Evolutionary conservation across 768 basidiomycete genomes (phyloP).

Genomic region (Podaxis sp.): DNA sequence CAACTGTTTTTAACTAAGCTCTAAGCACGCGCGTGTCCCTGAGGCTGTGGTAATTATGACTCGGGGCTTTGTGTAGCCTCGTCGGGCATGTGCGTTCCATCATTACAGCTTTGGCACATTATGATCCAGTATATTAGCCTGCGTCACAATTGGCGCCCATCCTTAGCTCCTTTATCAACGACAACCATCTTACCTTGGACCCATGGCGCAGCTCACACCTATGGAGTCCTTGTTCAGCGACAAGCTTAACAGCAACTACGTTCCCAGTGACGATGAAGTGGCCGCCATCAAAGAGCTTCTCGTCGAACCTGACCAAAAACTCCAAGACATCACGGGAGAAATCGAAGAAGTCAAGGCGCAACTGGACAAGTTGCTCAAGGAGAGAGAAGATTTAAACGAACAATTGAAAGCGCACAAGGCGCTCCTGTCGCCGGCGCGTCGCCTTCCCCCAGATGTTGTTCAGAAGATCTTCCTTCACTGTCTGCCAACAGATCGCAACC

Average conservation of each 20-base stretch:
- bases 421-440: constrained; percentile 18
- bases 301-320: constrained; percentile 8
- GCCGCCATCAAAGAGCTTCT: constrained; percentile 10
- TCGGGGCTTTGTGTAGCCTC: no score
- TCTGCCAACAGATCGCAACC: constrained; percentile 21
- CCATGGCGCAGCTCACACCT: constrained; percentile 5
- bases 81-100: neutral
- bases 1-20: neutral
- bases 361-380: constrained; percentile 4
- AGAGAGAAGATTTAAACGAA: constrained; percentile 1
- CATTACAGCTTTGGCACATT: neutral
- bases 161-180: neutral
- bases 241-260: constrained; percentile 14
- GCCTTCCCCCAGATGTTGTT: constrained; percentile 19
- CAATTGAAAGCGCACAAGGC: constrained; percentile 13
- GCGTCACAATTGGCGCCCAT: neutral
- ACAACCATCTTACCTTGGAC: neutral
- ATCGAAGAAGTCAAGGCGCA: constrained; percentile 7
- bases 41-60: no score
- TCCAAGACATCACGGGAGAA: constrained; percentile 9
- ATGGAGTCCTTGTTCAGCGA: constrained; percentile 15
- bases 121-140: neutral
- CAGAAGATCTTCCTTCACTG: constrained; percentile 20
- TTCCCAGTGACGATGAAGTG: constrained; percentile 13
- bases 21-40: neutral